Conservation (phyloP, 2,329 filamentous ascomycete species). For the Nemania sp. region DNA sequence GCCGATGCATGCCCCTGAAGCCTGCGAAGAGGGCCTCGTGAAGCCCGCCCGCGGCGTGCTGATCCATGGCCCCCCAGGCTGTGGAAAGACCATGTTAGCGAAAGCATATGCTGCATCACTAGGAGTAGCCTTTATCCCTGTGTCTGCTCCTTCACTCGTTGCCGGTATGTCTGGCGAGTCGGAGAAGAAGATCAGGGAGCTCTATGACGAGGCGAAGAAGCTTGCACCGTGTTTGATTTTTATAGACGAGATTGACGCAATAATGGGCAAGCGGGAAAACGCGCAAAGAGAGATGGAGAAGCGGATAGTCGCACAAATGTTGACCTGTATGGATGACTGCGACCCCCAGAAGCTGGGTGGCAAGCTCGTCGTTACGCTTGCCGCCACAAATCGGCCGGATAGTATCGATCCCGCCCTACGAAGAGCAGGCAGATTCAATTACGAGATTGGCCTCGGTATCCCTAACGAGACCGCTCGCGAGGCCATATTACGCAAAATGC, state of each 20-base stretch:
- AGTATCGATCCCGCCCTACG: constrained; percentile 83
- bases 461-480: constrained; percentile 83
- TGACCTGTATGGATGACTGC: constrained; percentile 88
- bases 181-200: constrained; percentile 85
- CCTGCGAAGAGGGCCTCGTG: constrained; percentile 73
- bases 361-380: constrained; percentile 87
- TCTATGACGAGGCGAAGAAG: constrained; percentile 88
- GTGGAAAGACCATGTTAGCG: constrained; percentile 87
- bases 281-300: constrained; percentile 91
- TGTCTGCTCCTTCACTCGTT: constrained; percentile 84
- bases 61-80: constrained; percentile 85
- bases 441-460: constrained; percentile 87
- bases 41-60: constrained; percentile 80
- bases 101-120: constrained; percentile 82
- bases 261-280: constrained; percentile 86
- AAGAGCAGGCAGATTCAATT: constrained; percentile 81
- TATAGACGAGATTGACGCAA: constrained; percentile 91
- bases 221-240: constrained; percentile 91
- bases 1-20: constrained; percentile 75
- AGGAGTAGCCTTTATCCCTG: constrained; percentile 81
- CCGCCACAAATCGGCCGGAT: constrained; percentile 89
- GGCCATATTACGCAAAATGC: constrained; percentile 81
- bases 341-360: constrained; percentile 74
- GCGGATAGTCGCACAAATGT: constrained; percentile 83
- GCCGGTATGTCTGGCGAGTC: constrained; percentile 91